A percentile compares a stretch with the other conserved stretches of the same genome.
Evolutionary conservation across 176 grass and related monocot genomes (phyloP).

Genomic region (Lolium multiflorum): DNA sequence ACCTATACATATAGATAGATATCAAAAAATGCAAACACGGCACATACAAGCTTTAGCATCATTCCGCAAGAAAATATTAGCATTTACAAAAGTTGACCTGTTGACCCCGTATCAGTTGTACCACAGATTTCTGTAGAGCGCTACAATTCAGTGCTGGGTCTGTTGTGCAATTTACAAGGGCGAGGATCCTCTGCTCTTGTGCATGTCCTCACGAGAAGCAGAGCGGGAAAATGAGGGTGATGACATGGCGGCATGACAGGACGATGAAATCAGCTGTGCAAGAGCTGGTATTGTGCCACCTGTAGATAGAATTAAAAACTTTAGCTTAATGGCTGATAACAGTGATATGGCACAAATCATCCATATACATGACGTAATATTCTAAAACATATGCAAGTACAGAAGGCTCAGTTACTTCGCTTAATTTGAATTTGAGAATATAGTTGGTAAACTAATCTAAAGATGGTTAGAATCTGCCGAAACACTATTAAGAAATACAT

Average conservation of each 20-base stretch:
- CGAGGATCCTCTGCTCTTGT: constrained; percentile 55
- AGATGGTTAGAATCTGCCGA: not conserved
- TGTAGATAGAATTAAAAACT: constrained; percentile 36
- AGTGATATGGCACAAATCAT: not conserved
- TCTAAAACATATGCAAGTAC: not conserved
- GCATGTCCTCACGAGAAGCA: constrained; percentile 45
- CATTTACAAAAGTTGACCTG: constrained; percentile 27
- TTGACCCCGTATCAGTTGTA: not conserved
- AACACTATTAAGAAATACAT: not conserved
- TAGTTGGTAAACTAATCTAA: constrained; percentile 1
- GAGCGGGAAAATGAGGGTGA: constrained; percentile 33
- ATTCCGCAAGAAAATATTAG: not conserved
- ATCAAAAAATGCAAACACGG: constrained; percentile 14
- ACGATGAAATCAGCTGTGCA: constrained; percentile 79
- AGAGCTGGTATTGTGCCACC: constrained; percentile 84
- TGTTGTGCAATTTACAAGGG: constrained; percentile 21
- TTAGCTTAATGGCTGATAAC: not conserved
- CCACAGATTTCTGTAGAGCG: not conserved
- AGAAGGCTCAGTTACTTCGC: not conserved
- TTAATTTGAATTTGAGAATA: not conserved
- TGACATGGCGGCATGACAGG: constrained; percentile 64
- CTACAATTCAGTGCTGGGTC: not conserved
- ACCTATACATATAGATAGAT: constrained; percentile 40
- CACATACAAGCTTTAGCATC: not conserved
- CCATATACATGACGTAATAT: not conserved